These are phyloP conservation scores for Acacia confusa DNA, from an alignment of 306 rosid genomes.

Conservation along the genomic window DNA sequence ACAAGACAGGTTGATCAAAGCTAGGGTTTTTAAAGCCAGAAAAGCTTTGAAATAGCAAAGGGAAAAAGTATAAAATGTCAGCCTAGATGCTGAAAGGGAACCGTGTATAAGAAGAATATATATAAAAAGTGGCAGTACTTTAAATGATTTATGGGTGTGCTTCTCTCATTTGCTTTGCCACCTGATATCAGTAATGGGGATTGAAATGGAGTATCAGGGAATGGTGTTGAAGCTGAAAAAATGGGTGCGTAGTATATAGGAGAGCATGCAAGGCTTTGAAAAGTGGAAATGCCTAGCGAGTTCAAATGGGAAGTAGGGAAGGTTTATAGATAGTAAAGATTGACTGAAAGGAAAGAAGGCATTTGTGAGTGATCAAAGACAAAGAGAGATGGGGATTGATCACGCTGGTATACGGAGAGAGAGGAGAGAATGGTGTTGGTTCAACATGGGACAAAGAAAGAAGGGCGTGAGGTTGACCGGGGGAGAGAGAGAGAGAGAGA, in stretches of 20 bases:
- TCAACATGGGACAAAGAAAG: conserved; percentile 58
- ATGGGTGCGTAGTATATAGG: background rate
- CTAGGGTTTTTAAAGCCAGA: conserved; percentile 29
- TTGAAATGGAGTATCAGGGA: conserved; percentile 25
- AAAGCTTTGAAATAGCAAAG: conserved; percentile 9
- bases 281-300: conserved; percentile 31
- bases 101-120: background rate
- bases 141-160: background rate
- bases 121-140: conserved; percentile 20
- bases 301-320: conserved; percentile 25
- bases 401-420: conserved; percentile 34
- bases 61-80: background rate
- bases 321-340: conserved; percentile 45
- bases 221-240: conserved; percentile 27
- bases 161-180: background rate
- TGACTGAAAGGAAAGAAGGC: conserved; percentile 33
- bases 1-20: background rate
- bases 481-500: conserved; percentile 24
- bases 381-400: conserved; percentile 70
- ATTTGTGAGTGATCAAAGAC: conserved; percentile 42
- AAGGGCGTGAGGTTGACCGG: conserved; percentile 60
- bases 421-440: conserved; percentile 39
- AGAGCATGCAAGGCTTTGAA: conserved; percentile 33
- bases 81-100: conserved; percentile 8
- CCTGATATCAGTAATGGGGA: conserved; percentile 10